These are phyloP conservation scores for Alternaria triticimaculans DNA, from an alignment of 2,329 filamentous ascomycete genomes.

Conservation along the genomic window DNA sequence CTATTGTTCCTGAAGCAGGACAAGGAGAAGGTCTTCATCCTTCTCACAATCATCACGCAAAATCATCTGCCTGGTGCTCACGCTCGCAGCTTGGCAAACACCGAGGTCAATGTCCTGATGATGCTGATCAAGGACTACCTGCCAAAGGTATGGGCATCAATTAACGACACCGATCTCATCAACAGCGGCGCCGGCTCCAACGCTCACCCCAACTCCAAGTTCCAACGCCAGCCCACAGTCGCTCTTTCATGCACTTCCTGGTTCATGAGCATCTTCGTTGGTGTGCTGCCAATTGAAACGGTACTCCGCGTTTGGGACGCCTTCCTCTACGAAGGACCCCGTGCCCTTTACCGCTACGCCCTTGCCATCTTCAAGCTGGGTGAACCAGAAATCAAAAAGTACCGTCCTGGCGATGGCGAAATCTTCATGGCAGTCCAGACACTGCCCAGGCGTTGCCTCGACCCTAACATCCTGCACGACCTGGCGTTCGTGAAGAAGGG, in stretches of 20 bases:
- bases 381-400: conserved; percentile 75
- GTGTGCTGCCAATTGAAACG: conserved; percentile 88
- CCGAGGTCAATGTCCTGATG: conserved; percentile 94
- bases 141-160: conserved; percentile 84
- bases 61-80: conserved; percentile 91
- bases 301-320: conserved; percentile 94
- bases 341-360: conserved; percentile 90
- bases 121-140: conserved; percentile 80
- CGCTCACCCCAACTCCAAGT: conserved; percentile 43
- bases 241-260: conserved; percentile 92
- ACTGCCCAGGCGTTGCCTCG: conserved; percentile 79
- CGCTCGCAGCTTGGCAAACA: conserved; percentile 87
- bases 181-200: conserved; percentile 44
- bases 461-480: conserved; percentile 83
- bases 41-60: conserved; percentile 89
- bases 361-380: conserved; percentile 90
- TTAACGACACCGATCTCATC: conserved; percentile 73
- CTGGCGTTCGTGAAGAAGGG: conserved; percentile 81
- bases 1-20: conserved; percentile 81
- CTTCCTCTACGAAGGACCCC: conserved; percentile 94
- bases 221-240: conserved; percentile 76
- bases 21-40: conserved; percentile 91
- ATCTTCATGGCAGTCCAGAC: conserved; percentile 94
- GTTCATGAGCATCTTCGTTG: conserved; percentile 98
- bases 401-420: conserved; percentile 86